phyloP scores from a whole-genome alignment of 345 rosid genomes.

The Aurinia saxatilis region DNA sequence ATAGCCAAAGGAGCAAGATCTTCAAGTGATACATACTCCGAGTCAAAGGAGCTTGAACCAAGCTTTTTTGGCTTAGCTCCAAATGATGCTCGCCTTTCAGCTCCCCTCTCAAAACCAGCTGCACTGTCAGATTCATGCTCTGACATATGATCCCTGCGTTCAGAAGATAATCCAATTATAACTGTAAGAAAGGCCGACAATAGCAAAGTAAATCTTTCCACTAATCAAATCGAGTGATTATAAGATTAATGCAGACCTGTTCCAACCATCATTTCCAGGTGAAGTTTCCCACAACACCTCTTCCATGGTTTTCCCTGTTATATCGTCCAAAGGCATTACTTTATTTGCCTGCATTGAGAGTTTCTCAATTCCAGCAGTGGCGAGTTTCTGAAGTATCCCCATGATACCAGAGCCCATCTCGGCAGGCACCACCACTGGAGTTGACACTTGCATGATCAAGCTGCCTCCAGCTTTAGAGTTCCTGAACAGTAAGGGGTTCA shows the following conservation, averaged over 20 bases:
- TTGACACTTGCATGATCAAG: conserved; percentile 92
- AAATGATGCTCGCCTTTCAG: conserved; percentile 31
- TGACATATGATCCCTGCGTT: conserved; percentile 42
- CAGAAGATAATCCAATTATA: conserved; percentile 23
- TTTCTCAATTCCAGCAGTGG: conserved; percentile 87
- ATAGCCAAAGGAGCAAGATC: conserved; percentile 96
- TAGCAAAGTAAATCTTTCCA: neutral
- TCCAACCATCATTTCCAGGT: conserved; percentile 37
- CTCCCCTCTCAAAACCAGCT: conserved; percentile 27
- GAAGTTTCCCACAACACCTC: conserved; percentile 78
- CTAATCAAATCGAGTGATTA: neutral
- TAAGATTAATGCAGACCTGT: conserved; percentile 47
- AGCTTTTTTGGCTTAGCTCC: conserved; percentile 31
- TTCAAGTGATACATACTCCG: conserved; percentile 85
- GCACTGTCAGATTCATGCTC: conserved; percentile 36
- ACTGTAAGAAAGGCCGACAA: neutral
- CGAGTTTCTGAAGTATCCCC: conserved; percentile 65
- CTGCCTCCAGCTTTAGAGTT: conserved; percentile 61
- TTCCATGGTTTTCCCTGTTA: conserved; percentile 87
- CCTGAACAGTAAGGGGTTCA: conserved; percentile 62
- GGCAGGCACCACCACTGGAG: conserved; percentile 91
- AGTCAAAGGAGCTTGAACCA: conserved; percentile 37
- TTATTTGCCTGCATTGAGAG: conserved; percentile 88
- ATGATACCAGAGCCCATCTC: conserved; percentile 85
- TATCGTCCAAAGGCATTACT: conserved; percentile 87